A percentile compares a stretch with the other conserved stretches of the same genome.
Evolutionary conservation across 345 rosid genomes (phyloP).

Genomic region (Brassica napus): Da-Ae NC_063451.1:27046501-27047000

Average conservation of each 20-base stretch:
- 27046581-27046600: conserved; percentile 7
- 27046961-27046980: neutral
- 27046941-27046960: conserved; percentile 1
- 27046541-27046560: neutral
- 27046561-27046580: conserved; percentile 2
- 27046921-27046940: conserved; percentile 22
- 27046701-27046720: conserved; percentile 6
- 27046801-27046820: conserved; percentile 31
- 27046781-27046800: conserved; percentile 15
- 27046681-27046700: conserved; percentile 11
- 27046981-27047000: neutral
- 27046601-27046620: conserved; percentile 13
- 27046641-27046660: conserved; percentile 24
- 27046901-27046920: conserved; percentile 1
- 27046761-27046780: neutral
- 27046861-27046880: conserved; percentile 35
- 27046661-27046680: neutral
- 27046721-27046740: neutral
- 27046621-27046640: conserved; percentile 25
- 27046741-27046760: too few relatives aligned
- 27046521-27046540: neutral
- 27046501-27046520: neutral
- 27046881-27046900: conserved; percentile 10
- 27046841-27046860: conserved; percentile 39
- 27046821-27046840: conserved; percentile 20